A percentile compares a stretch with the other conserved stretches of the same genome.
Conservation (phyloP, 768 basidiomycete species). For the Tricholoma sp. region DNA sequence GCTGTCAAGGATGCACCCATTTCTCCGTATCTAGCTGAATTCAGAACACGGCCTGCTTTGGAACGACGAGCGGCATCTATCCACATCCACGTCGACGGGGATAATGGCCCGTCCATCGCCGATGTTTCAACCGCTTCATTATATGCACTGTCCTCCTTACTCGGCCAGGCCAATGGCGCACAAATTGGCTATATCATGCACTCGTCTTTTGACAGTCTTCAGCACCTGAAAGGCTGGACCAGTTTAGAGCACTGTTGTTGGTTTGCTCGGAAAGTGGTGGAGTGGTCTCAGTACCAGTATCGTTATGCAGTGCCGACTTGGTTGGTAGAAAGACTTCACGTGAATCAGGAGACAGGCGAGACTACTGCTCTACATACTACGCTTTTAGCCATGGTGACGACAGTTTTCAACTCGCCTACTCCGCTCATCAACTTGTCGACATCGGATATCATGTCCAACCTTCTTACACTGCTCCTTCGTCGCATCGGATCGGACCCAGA, state of each 20-base stretch:
- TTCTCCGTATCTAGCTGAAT: constrained; percentile 81
- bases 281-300: constrained; percentile 92
- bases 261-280: constrained; percentile 71
- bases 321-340: constrained; percentile 71
- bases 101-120: constrained; percentile 68
- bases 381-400: constrained; percentile 72
- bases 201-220: constrained; percentile 65
- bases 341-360: constrained; percentile 48
- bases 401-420: constrained; percentile 76
- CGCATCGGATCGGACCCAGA: constrained; percentile 55
- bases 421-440: constrained; percentile 89
- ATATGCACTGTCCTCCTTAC: constrained; percentile 62
- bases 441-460: constrained; percentile 78
- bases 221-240: constrained; percentile 58
- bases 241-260: constrained; percentile 73
- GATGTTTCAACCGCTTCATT: constrained; percentile 77
- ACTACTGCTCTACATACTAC: constrained; percentile 51
- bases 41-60: constrained; percentile 70
- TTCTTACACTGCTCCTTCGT: constrained; percentile 70
- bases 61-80: constrained; percentile 88
- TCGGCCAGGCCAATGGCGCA: constrained; percentile 69
- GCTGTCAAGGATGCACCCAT: constrained; percentile 64
- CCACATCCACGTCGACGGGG: constrained; percentile 84
- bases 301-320: constrained; percentile 86
- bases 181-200: constrained; percentile 74